Evolutionary conservation across 202 grass and related monocot species (phyloP).

Genomic region (Setaria italica): DNA sequence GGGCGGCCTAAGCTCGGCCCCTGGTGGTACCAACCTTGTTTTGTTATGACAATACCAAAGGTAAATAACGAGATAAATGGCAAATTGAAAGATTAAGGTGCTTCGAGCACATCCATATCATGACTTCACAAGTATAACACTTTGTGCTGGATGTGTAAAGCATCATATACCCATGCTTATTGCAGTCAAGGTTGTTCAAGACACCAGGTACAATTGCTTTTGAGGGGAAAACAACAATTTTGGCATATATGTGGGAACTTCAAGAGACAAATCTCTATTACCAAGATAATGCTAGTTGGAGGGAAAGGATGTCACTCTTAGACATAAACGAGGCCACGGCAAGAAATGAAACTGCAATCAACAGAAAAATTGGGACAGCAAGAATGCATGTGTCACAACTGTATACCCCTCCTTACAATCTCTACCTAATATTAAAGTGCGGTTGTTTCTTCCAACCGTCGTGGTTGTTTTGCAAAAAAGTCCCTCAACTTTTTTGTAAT

Average conservation of each 20-base stretch:
- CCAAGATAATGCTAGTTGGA: neutral
- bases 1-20: too few species aligned
- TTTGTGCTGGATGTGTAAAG: too few species aligned
- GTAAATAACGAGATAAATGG: constrained; percentile 3
- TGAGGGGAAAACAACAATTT: neutral
- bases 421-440: too few species aligned
- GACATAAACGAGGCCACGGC: too few species aligned
- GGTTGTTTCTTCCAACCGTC: too few species aligned
- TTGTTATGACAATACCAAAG: neutral
- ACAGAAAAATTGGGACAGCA: constrained; percentile 16
- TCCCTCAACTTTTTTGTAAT: too few species aligned
- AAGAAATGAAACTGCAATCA: constrained; percentile 10
- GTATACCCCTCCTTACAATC: neutral
- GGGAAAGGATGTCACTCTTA: neutral
- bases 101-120: too few species aligned
- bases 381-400: constrained; percentile 3
- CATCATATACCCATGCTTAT: too few species aligned
- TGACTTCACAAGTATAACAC: too few species aligned
- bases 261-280: neutral
- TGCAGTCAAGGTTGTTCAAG: neutral
- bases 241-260: constrained; percentile 15
- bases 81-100: too few species aligned
- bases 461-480: too few species aligned
- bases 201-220: neutral
- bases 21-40: neutral